Evolutionary conservation across 2,329 filamentous ascomycete species (phyloP), one percentile per base, ranked within the genome.

Genomic region (Lasiodiplodia citricola): DNA sequence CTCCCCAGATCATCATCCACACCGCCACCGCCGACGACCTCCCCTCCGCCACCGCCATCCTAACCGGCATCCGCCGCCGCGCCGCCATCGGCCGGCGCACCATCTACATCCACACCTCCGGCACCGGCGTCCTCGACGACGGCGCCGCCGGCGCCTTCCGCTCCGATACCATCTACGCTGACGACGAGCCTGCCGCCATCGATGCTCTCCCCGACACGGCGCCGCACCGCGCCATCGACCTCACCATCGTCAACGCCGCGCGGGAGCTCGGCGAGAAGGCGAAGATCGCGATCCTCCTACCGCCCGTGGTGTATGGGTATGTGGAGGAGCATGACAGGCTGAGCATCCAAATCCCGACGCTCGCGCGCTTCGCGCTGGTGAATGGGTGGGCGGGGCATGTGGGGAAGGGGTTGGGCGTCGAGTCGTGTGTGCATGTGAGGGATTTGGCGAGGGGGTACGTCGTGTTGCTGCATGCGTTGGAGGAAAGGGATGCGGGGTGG

Each of bases 41-140:
- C n/a, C 80, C 81, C 10, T 82, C 80, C 16, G 83, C 78, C 0
- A 70, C 82, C 71, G 82, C 83, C 18, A 77, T 86, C 10, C 73
- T 86, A 4, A 77, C 80, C 11, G 84, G 83, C 10, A 72, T 86
- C 58, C 71, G 77, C 64, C 71, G 79, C 65, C 79, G 83, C 7
- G 78, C 81, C 1, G 70, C 74, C 1, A 71, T 78, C 44, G 78
- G 77, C 13, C 77, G 80, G 50, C 70, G 68, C 28, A 83, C 82
- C 18, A 83, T 83, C 70, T 86, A 80, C 76, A 84, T 86, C 69
- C 84, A 86, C 72, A 86, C 83, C 4, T 82, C 80, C 10, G 84
- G 83, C 4, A 80, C 80, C 10, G 78, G 76, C 14, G 75, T 83
- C 7, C 70, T 85, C 4, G 31, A 56, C 28, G 54, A 56, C 54